Percentiles rank a stretch among this genome's conserved stretches.
These are phyloP conservation scores for Ogataea methanolica DNA, from an alignment of 805 yeast genomes.

Conservation along the genomic window DNA sequence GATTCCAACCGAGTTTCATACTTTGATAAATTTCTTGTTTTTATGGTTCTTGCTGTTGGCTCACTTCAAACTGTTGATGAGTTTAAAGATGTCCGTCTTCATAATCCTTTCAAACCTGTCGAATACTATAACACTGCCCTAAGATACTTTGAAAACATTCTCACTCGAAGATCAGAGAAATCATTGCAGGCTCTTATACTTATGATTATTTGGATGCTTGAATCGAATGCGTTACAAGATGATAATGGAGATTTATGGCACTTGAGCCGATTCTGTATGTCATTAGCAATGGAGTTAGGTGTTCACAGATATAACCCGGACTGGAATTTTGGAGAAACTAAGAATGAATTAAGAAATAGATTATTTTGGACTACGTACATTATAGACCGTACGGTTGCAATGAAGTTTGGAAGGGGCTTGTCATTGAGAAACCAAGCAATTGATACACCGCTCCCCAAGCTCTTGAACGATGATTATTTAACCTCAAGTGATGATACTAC, in stretches of 20 bases:
- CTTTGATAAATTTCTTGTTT: slow-evolving; percentile 18
- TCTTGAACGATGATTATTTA: slow-evolving; percentile 15
- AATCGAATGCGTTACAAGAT: slow-evolving; percentile 18
- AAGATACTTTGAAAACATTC: slow-evolving; percentile 19
- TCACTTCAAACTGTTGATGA: slow-evolving; percentile 5
- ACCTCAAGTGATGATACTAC: slow-evolving; percentile 4
- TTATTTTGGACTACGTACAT: slow-evolving; percentile 24
- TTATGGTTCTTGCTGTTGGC: slow-evolving; percentile 20
- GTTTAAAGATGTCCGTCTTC: slow-evolving; percentile 1
- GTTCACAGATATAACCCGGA: slow-evolving; percentile 23
- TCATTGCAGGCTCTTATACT: slow-evolving; percentile 19
- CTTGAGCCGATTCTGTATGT: slow-evolving; percentile 21
- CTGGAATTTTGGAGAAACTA: slow-evolving; percentile 21
- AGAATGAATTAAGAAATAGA: slow-evolving; percentile 21
- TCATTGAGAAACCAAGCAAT: slow-evolving; percentile 23
- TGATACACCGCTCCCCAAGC: slow-evolving; percentile 21
- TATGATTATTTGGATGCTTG: slow-evolving; percentile 20
- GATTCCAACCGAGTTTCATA: slow-evolving; percentile 11
- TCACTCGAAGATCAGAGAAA: slow-evolving; percentile 17
- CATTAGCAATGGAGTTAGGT: slow-evolving; percentile 26
- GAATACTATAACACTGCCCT: slow-evolving; percentile 22
- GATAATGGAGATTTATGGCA: slow-evolving; percentile 26
- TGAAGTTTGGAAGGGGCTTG: slow-evolving; percentile 23
- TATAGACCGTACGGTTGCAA: slow-evolving; percentile 22
- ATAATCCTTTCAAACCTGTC: slow-evolving; percentile 16